Evolutionary conservation across 139 green algal species (phyloP), one percentile per base, ranked within the genome.

Genomic region (Micractinium sp.): DNA sequence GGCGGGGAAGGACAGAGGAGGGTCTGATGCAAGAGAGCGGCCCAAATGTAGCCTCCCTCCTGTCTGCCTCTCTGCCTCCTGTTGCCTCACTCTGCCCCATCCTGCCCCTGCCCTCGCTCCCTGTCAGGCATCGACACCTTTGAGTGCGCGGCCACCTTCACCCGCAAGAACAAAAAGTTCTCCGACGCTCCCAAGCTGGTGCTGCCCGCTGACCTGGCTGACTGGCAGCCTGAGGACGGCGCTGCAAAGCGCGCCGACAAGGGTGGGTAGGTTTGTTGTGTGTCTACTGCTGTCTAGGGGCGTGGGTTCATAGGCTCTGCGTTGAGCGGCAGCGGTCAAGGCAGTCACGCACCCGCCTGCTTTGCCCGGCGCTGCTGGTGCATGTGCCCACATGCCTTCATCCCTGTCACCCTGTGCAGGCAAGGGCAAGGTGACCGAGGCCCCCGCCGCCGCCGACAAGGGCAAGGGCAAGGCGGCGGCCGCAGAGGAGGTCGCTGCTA

Each of bases 81-180:
- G 0, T n/a, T 53, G 33, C 23, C n/a, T 4, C 25, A 35, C 85
- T 35, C 85, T 75, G n/a, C 36, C 73, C 20, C 38, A 29, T 73
- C 47, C 31, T 19, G 20, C 61, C 35, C 61, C 29, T 60, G 33
- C 29, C 69, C 85, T 36, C 31, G 12, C 19, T 4, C 41, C 41
- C 38, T 66, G 33, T n/a, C 91, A 93, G 91, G n/a, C 38, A 85
- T 85, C 56, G 47, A 90, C 81, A 87, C 67, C 20, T 95, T 94
- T 83, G 66, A 81, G n/a, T 93, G 90, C 85, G 69, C 92, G 2
- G 92, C 91, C 82, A 92, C 84, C 35, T 97, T 92, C 88, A 88
- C 94, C 86, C 93, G 92, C 77, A 79, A 93, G 88, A 78, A 60
- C 69, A 88, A 89, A 20, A 85, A 90, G 41, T 60, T 94, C 14